phyloP scores from a whole-genome alignment of 2,329 filamentous ascomycete genomes.

The Colletotrichum tabaci region DNA sequence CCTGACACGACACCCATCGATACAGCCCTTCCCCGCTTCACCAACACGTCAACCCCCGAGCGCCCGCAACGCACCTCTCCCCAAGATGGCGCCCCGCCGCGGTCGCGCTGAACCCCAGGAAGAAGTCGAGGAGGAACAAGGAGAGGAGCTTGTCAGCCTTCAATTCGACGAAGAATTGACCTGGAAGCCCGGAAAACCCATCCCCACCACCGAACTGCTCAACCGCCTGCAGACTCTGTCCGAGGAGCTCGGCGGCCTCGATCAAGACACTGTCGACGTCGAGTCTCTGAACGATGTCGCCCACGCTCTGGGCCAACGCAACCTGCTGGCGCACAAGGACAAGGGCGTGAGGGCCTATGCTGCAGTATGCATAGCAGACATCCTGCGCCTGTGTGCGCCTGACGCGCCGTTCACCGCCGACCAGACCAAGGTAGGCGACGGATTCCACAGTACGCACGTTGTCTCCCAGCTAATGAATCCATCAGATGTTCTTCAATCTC shows the following conservation, averaged over 20 bases:
- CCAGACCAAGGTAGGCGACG: constrained; percentile 83
- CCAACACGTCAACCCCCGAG: constrained; percentile 37
- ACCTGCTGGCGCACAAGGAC: constrained; percentile 92
- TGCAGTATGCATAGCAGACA: constrained; percentile 91
- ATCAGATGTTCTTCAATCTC: constrained; percentile 90
- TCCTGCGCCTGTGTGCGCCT: constrained; percentile 92
- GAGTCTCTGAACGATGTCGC: constrained; percentile 89
- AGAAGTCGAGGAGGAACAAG: constrained; percentile 42
- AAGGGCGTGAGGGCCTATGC: constrained; percentile 92
- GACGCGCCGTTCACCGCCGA: constrained; percentile 93
- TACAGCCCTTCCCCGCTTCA: constrained; percentile 39
- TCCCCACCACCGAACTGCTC: constrained; percentile 86
- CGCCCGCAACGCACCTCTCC: constrained; percentile 24
- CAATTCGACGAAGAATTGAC: constrained; percentile 89
- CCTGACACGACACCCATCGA: constrained; percentile 36
- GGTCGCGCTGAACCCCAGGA: constrained; percentile 40
- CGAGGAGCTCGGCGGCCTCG: constrained; percentile 86
- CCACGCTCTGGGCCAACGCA: constrained; percentile 85
- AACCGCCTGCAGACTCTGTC: constrained; percentile 84
- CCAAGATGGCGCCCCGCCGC: constrained; percentile 41
- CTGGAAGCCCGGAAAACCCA: constrained; percentile 93
- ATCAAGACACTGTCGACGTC: constrained; percentile 88
- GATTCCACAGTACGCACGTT: neutral
- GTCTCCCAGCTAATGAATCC: constrained; percentile 32
- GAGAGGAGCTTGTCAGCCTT: constrained; percentile 62